Percentiles rank a stretch among this genome's conserved stretches.
phyloP scores from a whole-genome alignment of 2,329 filamentous ascomycete genomes.

The Corniculantispora saksenae region DNA sequence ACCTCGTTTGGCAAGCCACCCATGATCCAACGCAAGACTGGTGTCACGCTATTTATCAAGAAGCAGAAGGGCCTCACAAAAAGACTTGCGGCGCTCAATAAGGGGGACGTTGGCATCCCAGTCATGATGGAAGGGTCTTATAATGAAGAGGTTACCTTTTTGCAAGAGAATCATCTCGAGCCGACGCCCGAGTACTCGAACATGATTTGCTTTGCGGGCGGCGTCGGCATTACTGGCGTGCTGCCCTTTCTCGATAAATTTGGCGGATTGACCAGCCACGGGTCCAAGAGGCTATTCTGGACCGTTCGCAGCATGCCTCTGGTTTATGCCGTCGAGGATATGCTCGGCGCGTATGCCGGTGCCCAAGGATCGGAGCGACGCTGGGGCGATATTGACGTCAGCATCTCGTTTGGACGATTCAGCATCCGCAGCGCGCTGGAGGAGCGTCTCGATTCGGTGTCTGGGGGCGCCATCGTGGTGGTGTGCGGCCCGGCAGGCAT shows the following conservation, averaged over 20 bases:
- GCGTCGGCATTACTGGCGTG: slow-evolving; percentile 33
- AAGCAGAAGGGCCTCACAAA: slow-evolving; percentile 21
- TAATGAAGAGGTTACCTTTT: slow-evolving; percentile 19
- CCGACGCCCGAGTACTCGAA: slow-evolving; percentile 26
- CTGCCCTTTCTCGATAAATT: slow-evolving; percentile 27
- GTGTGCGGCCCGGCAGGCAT: slow-evolving; percentile 27
- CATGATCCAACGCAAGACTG: slow-evolving; percentile 3
- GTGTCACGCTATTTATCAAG: slow-evolving; percentile 24
- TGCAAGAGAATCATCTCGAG: slow-evolving; percentile 21
- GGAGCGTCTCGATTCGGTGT: slow-evolving; percentile 20
- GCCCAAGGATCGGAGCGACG: slow-evolving; percentile 13
- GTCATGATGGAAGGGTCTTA: slow-evolving; percentile 28
- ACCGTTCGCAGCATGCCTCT: slow-evolving; percentile 25
- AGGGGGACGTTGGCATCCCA: slow-evolving; percentile 19
- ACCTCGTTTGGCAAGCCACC: neutral
- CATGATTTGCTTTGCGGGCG: slow-evolving; percentile 32
- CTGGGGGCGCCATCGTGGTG: slow-evolving; percentile 25
- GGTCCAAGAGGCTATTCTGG: slow-evolving; percentile 27
- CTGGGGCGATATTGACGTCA: slow-evolving; percentile 26
- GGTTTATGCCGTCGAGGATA: slow-evolving; percentile 25
- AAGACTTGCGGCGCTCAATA: slow-evolving; percentile 14
- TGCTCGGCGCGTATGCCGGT: slow-evolving; percentile 20
- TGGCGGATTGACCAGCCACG: slow-evolving; percentile 18
- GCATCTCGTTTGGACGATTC: slow-evolving; percentile 26
- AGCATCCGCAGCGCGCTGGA: slow-evolving; percentile 22